phyloP scores from a whole-genome alignment of 306 rosid genomes.

The Ammopiptanthus mongolicus region DNA sequence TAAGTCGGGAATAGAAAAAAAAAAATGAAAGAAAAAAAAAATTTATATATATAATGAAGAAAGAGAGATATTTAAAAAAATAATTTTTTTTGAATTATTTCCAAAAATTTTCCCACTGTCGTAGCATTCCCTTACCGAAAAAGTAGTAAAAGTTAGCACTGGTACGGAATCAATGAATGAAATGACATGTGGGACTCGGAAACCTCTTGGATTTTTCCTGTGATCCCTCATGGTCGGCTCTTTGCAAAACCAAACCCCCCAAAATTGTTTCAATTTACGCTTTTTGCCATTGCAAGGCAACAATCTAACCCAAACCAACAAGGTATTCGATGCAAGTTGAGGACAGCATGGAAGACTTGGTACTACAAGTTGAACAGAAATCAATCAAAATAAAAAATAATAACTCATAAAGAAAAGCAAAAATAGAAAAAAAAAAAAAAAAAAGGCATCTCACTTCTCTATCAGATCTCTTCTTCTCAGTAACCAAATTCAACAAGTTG shows the following conservation, averaged over 20 bases:
- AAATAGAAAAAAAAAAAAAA: background rate
- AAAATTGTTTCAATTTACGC: conserved; percentile 31
- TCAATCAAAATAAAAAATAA: too few species aligned
- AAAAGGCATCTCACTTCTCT: background rate
- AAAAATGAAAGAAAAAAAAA: too few species aligned
- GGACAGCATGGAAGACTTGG: background rate
- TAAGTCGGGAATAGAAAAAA: too few species aligned
- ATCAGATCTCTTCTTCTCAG: background rate
- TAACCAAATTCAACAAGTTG: background rate
- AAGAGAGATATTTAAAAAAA: too few species aligned
- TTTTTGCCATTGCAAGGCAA: conserved; percentile 13
- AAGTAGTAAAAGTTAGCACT: background rate
- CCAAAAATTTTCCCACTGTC: too few species aligned
- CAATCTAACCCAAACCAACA: background rate
- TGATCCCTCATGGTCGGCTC: background rate
- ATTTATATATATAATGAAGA: too few species aligned
- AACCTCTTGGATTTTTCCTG: conserved; percentile 36
- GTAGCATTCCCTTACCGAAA: too few species aligned
- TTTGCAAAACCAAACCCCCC: background rate
- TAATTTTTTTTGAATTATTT: too few species aligned
- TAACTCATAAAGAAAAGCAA: background rate
- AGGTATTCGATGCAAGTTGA: background rate
- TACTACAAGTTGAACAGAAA: background rate
- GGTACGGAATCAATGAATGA: background rate
- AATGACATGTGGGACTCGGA: background rate